Evolutionary conservation across 1,284 basidiomycete genomes (phyloP), one percentile per base, ranked within the genome.

Genomic region (Ceratobasidium theobromae): DNA sequence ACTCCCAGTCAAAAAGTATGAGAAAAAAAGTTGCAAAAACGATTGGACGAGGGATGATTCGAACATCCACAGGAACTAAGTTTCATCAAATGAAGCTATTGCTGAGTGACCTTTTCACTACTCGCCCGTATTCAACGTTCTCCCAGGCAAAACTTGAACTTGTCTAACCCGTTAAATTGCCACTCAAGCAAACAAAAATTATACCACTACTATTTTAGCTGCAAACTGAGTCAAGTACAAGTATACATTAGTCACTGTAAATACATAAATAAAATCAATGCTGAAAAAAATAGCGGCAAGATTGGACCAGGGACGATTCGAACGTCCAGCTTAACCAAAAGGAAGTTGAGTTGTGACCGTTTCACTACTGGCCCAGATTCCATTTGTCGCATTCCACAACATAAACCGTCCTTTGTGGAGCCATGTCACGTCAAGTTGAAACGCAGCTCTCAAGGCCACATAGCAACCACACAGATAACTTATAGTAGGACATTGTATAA

Each of bases 321-420:
- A 55, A 55, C 53, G 23, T 33, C 38, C 53, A 12, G 38, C 12
- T 11, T 43, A 27, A 43, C 18, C 33, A 6, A n/a, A n/a, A n/a
- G n/a, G n/a, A n/a, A n/a, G n/a, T n/a, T n/a, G 18, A 25, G 40
- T 55, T 55, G 53, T 55, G 53, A 23, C 53, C 53, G 9, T 28
- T 55, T 23, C 53, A 45, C 53, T 45, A 43, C 53, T 55, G 41
- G 53, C 53, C 53, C 53, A 16, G 16, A 9, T 55, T 55, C 32
- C 4, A n/a, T 1, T 25, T 8, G 16, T 16, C 25, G 4, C 8
- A 30, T 1, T 40, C 4, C n/a, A n/a, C 5, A n/a, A 16, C 33
- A 8, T 21, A 30, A 8, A 33, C 35, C 35, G 16, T 38, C 6
- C 35, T n/a, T n/a, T n/a, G n/a, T n/a, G n/a, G n/a, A n/a, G n/a